A percentile compares a stretch with the other conserved stretches of the same genome.
Conservation (phyloP, 208 protist genomes). For the Strigomonas culicis region DNA sequence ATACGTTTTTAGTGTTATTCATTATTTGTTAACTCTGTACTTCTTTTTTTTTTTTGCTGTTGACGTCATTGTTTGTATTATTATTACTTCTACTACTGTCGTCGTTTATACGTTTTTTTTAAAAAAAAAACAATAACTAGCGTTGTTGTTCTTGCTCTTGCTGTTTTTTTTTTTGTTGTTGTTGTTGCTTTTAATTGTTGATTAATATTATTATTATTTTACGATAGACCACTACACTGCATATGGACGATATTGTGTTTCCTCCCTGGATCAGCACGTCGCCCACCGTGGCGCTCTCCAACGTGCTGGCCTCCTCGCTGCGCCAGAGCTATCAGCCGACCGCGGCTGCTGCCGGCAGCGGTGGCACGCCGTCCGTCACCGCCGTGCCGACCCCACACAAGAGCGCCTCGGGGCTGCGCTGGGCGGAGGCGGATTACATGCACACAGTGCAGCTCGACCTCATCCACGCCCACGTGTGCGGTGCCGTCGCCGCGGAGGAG, state of each 20-base stretch:
- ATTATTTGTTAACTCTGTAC: constrained; percentile 13
- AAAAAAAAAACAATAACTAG: constrained; percentile 1
- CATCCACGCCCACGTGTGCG: not conserved
- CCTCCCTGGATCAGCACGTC: constrained; percentile 59
- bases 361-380: not conserved
- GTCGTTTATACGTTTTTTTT: not conserved
- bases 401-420: no score
- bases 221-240: not conserved
- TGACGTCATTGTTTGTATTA: constrained; percentile 4
- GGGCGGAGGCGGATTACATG: not conserved
- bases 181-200: not conserved
- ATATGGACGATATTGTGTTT: constrained; percentile 78
- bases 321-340: not conserved
- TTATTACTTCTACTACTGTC: not conserved
- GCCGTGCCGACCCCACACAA: not conserved
- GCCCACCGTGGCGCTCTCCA: constrained; percentile 54
- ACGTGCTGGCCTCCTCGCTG: constrained; percentile 34
- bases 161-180: constrained; percentile 5
- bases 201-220: not conserved
- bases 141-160: no score
- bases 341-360: not conserved
- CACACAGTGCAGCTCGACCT: not conserved
- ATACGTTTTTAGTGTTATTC: constrained; percentile 2
- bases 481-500: constrained; percentile 7
- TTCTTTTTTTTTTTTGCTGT: constrained; percentile 18